Evolutionary conservation across 139 green algal genomes (phyloP).

Genomic region (Chlorella sp.): DNA sequence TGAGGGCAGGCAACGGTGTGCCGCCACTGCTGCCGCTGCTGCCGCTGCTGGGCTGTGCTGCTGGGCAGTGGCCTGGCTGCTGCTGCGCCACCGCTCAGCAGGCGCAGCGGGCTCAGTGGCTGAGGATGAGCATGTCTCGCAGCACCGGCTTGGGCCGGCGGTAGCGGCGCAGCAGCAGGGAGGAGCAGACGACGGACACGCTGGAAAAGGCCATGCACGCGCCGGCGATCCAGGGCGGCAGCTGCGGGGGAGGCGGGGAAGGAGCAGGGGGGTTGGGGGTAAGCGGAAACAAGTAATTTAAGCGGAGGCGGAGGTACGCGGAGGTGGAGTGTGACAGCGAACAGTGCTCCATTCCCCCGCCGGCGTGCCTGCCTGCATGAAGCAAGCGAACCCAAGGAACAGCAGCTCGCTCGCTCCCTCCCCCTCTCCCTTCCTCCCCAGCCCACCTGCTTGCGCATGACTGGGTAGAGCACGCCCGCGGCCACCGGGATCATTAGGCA

Average conservation of each 20-base stretch:
- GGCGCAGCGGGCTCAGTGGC: neutral
- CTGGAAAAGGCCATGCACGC: conserved; percentile 91
- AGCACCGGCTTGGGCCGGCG: conserved; percentile 47
- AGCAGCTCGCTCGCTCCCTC: too few relatives aligned
- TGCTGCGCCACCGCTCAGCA: too few relatives aligned
- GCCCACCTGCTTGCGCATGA: conserved; percentile 24
- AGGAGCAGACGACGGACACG: conserved; percentile 90
- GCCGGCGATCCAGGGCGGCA: conserved; percentile 95
- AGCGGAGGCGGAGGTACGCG: neutral
- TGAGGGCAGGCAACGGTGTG: too few relatives aligned
- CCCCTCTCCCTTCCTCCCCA: too few relatives aligned
- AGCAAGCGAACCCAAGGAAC: too few relatives aligned
- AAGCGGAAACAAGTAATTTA: neutral
- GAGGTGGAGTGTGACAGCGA: too few relatives aligned
- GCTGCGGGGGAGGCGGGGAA: conserved; percentile 41
- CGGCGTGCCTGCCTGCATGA: too few relatives aligned
- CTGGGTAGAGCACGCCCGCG: conserved; percentile 79
- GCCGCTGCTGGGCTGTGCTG: too few relatives aligned
- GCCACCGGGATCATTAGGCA: conserved; percentile 88
- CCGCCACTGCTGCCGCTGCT: too few relatives aligned
- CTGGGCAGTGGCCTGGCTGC: too few relatives aligned
- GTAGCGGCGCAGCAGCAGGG: conserved; percentile 87
- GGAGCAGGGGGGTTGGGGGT: conserved; percentile 38
- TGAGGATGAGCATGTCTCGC: conserved; percentile 33
- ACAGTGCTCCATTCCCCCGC: too few relatives aligned